Evolutionary conservation across 441 rosid species (phyloP).

Genomic region (Breynia disticha): DNA sequence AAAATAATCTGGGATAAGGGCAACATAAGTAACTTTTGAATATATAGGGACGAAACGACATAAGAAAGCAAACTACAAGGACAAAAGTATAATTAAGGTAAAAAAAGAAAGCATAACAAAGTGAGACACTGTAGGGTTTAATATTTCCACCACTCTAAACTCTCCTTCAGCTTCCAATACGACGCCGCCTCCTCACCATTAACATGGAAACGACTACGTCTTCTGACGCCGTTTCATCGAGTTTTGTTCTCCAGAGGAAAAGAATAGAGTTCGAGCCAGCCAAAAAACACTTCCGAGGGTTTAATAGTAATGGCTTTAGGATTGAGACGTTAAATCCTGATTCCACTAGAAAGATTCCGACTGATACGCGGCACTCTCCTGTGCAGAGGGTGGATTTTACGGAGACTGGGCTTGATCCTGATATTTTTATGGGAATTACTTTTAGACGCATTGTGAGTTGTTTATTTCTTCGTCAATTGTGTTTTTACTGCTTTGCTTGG

Average conservation of each 20-base stretch:
- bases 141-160: conserved; percentile 8
- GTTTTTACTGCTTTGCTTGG: too few relatives aligned
- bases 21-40: too few relatives aligned
- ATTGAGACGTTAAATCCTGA: conserved; percentile 70
- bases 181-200: not conserved
- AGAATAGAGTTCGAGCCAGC: conserved; percentile 59
- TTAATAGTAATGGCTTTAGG: conserved; percentile 32
- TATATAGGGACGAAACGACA: too few relatives aligned
- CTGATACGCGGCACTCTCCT: conserved; percentile 6
- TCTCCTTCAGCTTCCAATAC: conserved; percentile 10
- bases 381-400: conserved; percentile 43
- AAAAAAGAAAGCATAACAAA: not conserved
- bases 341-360: conserved; percentile 10
- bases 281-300: conserved; percentile 41
- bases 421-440: conserved; percentile 46
- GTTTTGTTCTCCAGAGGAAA: conserved; percentile 23
- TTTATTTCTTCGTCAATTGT: too few relatives aligned
- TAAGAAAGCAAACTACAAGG: too few relatives aligned
- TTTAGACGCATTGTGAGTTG: conserved; percentile 77
- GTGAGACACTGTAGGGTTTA: conserved; percentile 75
- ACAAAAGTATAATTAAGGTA: too few relatives aligned
- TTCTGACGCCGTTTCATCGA: too few relatives aligned
- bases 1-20: too few relatives aligned
- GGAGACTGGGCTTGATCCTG: conserved; percentile 61
- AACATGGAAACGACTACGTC: too few relatives aligned